Conservation (phyloP, 208 protist genomes). For the Trichomonas gallinae region DNA sequence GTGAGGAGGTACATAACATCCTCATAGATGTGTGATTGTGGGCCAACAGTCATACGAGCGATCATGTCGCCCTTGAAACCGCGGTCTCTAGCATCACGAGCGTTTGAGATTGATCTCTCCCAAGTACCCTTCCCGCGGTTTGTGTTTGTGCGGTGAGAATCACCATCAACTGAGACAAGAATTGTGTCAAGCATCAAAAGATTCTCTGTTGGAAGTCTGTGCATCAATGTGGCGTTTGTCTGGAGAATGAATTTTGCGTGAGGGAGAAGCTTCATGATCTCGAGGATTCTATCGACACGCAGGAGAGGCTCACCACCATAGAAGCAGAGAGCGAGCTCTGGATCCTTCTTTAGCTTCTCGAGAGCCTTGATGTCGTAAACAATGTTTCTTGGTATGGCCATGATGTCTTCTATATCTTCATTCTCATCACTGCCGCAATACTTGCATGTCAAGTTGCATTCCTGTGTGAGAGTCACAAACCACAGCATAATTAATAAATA, state of each 20-base stretch:
- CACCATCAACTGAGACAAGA: not conserved
- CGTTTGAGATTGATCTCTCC: not conserved
- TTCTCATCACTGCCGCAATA: not conserved
- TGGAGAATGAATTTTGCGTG: not conserved
- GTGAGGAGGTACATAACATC: not conserved
- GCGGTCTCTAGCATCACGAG: not conserved
- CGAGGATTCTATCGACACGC: not conserved
- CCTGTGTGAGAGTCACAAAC: not conserved
- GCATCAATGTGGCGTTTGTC: not conserved
- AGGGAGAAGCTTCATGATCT: not conserved
- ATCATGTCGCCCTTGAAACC: not conserved
- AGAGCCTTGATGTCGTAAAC: not conserved
- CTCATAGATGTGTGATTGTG: not conserved
- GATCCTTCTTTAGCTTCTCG: not conserved
- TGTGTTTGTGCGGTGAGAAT: not conserved
- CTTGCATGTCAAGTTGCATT: not conserved
- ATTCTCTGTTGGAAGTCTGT: not conserved
- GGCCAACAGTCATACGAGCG: not conserved
- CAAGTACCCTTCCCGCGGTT: not conserved
- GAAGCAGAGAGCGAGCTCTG: not conserved
- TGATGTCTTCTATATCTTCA: not conserved
- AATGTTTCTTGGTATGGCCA: not conserved
- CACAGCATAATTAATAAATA: not conserved
- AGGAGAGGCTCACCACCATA: constrained; percentile 1
- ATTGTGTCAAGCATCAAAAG: not conserved